Conservation (phyloP, 371 early-diverging fungal genomes). For the Choanephora cucurbitarum region DNA sequence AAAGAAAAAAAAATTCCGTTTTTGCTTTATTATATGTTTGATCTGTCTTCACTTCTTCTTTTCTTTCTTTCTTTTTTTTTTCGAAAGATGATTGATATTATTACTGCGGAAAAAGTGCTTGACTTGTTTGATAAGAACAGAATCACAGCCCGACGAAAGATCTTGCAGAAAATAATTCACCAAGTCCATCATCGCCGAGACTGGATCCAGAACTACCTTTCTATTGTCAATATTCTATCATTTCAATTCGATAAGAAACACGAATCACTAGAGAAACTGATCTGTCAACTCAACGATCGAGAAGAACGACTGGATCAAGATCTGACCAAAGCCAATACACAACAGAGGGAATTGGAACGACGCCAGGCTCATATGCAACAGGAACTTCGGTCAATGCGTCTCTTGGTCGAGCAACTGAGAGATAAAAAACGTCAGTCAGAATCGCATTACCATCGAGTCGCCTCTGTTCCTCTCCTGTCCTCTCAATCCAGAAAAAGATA, state of each 20-base stretch:
- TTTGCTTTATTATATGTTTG: too few relatives aligned
- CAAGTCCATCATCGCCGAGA: conserved; percentile 7
- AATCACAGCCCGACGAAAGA: conserved; percentile 1
- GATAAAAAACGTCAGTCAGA: conserved; percentile 30
- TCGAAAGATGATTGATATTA: conserved; percentile 10
- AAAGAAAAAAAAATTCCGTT: not conserved
- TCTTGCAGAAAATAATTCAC: conserved; percentile 10
- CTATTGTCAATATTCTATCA: conserved; percentile 8
- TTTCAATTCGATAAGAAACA: conserved; percentile 4
- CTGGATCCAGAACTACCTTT: conserved; percentile 6
- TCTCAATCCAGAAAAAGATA: conserved; percentile 35
- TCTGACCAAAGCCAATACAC: conserved; percentile 11
- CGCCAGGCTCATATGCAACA: conserved; percentile 20
- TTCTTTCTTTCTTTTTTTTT: too few relatives aligned
- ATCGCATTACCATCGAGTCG: conserved; percentile 28
- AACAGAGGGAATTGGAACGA: conserved; percentile 20
- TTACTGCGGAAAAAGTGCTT: conserved; percentile 20
- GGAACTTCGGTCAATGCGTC: conserved; percentile 7
- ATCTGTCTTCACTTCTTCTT: too few relatives aligned
- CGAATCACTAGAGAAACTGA: conserved; percentile 1
- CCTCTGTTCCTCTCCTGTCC: conserved; percentile 34
- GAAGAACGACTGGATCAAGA: conserved; percentile 19
- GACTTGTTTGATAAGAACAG: conserved; percentile 2
- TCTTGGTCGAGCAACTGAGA: conserved; percentile 23
- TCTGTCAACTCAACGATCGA: conserved; percentile 12